A percentile compares a stretch with the other conserved stretches of the same genome.
These are phyloP conservation scores for Polygonum aviculare DNA, from an alignment of 148 eudicot species.

Conservation along the genomic window DNA sequence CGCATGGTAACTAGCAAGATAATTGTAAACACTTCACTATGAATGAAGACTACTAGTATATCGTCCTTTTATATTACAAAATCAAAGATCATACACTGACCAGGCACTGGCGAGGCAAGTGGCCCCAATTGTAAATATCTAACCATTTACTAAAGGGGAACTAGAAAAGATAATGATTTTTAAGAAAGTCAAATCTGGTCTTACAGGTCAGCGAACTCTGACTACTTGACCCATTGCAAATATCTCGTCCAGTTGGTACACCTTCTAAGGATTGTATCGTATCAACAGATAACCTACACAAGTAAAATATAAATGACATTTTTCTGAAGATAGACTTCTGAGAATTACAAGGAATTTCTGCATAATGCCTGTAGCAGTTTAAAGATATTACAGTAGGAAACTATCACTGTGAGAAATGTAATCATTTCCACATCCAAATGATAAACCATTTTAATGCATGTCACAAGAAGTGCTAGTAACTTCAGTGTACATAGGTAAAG, in stretches of 20 bases:
- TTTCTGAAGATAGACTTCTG: not conserved
- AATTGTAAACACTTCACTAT: not conserved
- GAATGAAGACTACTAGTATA: slow-evolving; percentile 3
- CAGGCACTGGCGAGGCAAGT: not conserved
- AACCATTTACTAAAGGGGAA: not conserved
- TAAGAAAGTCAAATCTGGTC: slow-evolving; percentile 11
- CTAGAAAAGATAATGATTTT: not conserved
- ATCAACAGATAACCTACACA: slow-evolving; percentile 37
- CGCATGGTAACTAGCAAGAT: slow-evolving; percentile 2
- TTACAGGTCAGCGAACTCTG: slow-evolving; percentile 27
- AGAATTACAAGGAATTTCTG: not conserved
- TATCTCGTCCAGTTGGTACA: slow-evolving; percentile 17
- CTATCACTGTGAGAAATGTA: not conserved
- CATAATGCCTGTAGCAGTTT: not conserved
- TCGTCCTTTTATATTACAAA: slow-evolving; percentile 1
- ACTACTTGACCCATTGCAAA: slow-evolving; percentile 17
- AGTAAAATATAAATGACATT: slow-evolving; percentile 12
- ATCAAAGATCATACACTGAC: slow-evolving; percentile 8
- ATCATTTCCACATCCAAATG: not conserved
- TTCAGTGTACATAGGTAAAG: not conserved
- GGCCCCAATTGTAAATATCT: not conserved
- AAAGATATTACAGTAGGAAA: not conserved
- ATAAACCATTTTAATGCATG: no score
- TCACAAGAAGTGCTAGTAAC: not conserved
- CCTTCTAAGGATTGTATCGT: slow-evolving; percentile 21